A percentile compares a stretch with the other conserved stretches of the same genome.
Evolutionary conservation across 1,139 yeast genomes (phyloP).

Genomic region (Debaryomyces udenii): DNA sequence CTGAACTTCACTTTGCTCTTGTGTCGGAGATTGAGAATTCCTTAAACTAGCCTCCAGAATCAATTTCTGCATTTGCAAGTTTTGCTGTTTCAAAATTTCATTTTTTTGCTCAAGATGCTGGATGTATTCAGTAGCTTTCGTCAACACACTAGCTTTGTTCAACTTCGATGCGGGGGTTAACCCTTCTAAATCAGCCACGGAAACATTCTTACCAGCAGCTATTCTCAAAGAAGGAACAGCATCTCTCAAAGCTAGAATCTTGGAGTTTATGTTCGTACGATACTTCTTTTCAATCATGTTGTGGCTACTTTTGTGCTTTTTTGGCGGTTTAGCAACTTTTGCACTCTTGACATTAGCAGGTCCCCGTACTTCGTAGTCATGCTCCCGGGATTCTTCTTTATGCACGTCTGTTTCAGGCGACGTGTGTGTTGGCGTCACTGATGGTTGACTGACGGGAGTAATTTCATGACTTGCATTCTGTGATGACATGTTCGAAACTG

Average conservation of each 20-base stretch:
- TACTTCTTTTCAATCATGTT: conserved; percentile 81
- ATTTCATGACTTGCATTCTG: conserved; percentile 25
- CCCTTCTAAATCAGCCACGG: conserved; percentile 69
- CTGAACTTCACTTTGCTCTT: conserved; percentile 13
- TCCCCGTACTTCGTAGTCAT: background rate
- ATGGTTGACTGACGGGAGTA: conserved; percentile 32
- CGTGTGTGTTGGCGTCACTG: conserved; percentile 34
- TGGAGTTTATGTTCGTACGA: conserved; percentile 74
- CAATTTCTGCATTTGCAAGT: conserved; percentile 48
- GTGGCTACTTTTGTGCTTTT: conserved; percentile 68
- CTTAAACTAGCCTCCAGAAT: conserved; percentile 32
- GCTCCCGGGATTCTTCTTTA: background rate
- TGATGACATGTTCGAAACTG: conserved; percentile 20
- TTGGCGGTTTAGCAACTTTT: conserved; percentile 38
- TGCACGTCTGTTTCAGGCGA: conserved; percentile 31
- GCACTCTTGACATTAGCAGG: conserved; percentile 6
- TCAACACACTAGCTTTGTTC: conserved; percentile 85
- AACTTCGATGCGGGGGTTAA: conserved; percentile 84
- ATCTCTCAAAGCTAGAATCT: conserved; percentile 69
- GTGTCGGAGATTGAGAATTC: conserved; percentile 11
- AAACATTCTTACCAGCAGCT: conserved; percentile 44
- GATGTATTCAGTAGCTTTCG: conserved; percentile 90
- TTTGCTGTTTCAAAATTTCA: conserved; percentile 56
- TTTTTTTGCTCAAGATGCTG: conserved; percentile 78
- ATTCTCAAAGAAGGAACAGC: conserved; percentile 71